Base-by-base conservation (phyloP, 345 rosid species). In the Lepidium didymum region DNA sequence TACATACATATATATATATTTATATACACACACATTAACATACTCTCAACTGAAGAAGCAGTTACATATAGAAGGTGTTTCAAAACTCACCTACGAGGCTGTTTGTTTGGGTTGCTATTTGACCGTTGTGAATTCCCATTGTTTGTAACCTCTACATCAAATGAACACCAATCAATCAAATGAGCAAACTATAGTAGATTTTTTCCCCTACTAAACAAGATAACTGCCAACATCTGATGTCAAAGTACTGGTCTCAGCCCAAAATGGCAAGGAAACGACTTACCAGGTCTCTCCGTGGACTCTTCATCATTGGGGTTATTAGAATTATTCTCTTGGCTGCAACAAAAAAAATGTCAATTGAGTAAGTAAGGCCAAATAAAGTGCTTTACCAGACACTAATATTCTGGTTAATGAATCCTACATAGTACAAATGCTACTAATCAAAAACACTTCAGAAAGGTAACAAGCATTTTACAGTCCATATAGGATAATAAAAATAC, bases 11-110 rank as follows among this genome's bases (percentile, higher is more conserved):
- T n/a, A n/a, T 13, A 19, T 13, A 27, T 27, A 27, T 27, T 27
- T 27, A 27, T 27, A 27, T 27, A 5, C 31, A 27, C 31, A 27
- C 31, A 27, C 6, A 27, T 27, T 27, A 27, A 27, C 31, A 5
- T 4, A 27, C 31, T 27, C 31, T 27, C 57, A 36, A 35, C 16
- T n/a, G 13, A 36, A 8, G 19, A 0, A 9, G 1, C 18, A 23
- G 6, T 23, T 21, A 18, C 6, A 27, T 36, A 11, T 10, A 12
- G 18, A 12, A 68, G 10, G 21, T n/a, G 49, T 40, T 47, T 56
- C 73, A 36, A 45, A 36, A 62, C 75, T 73, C 60, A 73, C 77
- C 72, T 64, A 41, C 71, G 76, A 18, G 76, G 71, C 76, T 73
- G 77, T 66, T 73, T 73, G 58, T 57, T 73, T 57, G 53, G 21